Evolutionary conservation across 345 rosid genomes (phyloP).

Genomic region (Raphanus raphanistrum): DNA sequence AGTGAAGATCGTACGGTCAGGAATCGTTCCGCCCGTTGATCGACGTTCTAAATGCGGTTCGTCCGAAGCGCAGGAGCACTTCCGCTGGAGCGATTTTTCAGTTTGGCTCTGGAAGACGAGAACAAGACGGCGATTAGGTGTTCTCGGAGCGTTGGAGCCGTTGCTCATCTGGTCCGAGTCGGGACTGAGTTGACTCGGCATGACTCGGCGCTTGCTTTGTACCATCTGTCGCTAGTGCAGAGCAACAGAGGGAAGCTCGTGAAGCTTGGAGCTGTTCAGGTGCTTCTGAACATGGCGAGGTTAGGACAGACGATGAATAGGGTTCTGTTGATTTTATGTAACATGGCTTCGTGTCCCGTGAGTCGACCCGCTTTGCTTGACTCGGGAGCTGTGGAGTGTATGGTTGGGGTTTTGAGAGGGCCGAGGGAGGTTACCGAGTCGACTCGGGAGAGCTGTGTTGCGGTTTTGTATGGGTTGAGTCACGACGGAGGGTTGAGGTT

Average conservation of each 20-base stretch:
- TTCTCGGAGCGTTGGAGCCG: constrained; percentile 79
- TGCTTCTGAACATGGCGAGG: constrained; percentile 54
- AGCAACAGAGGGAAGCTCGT: constrained; percentile 66
- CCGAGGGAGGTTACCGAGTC: constrained; percentile 46
- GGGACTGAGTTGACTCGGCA: constrained; percentile 61
- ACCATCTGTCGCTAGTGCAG: constrained; percentile 73
- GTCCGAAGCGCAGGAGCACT: constrained; percentile 77
- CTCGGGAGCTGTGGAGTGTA: constrained; percentile 73
- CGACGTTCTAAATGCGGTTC: constrained; percentile 66
- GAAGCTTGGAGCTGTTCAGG: constrained; percentile 60
- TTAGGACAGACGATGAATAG: constrained; percentile 56
- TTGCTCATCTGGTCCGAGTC: constrained; percentile 60
- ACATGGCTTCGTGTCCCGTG: constrained; percentile 52
- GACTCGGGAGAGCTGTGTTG: constrained; percentile 58
- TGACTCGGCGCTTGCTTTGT: constrained; percentile 83
- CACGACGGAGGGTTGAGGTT: constrained; percentile 69
- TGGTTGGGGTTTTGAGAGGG: constrained; percentile 51
- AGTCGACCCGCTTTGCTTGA: constrained; percentile 71
- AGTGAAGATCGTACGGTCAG: constrained; percentile 80
- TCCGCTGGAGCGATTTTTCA: constrained; percentile 76
- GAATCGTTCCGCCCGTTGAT: constrained; percentile 68
- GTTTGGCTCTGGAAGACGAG: constrained; percentile 72
- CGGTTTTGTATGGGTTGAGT: constrained; percentile 61
- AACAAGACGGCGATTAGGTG: constrained; percentile 89
- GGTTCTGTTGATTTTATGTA: constrained; percentile 55